These are phyloP conservation scores for Dictyostelium brefeldianum DNA, from an alignment of 78 protist species.

Conservation along the genomic window DNA sequence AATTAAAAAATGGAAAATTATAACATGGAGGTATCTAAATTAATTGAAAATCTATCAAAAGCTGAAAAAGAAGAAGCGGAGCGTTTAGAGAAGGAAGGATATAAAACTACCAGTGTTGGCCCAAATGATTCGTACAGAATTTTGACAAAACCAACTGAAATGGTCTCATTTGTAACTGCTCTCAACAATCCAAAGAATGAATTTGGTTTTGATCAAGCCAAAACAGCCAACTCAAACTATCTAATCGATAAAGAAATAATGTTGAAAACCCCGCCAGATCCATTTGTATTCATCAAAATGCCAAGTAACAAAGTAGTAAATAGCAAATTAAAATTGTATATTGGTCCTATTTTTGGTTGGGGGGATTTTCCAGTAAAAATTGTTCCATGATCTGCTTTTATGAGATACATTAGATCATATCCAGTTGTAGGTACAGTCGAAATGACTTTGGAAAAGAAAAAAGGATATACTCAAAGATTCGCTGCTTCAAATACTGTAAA, in stretches of 20 bases:
- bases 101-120: too few relatives aligned
- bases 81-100: too few relatives aligned
- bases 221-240: too few relatives aligned
- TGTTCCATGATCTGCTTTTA: constrained; percentile 5
- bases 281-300: neutral
- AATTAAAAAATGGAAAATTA: too few relatives aligned
- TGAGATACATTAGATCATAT: constrained; percentile 12
- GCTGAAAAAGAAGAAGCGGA: too few relatives aligned
- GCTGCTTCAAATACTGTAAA: neutral
- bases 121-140: too few relatives aligned
- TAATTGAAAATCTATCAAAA: too few relatives aligned
- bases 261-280: constrained; percentile 11
- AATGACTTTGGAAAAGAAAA: neutral
- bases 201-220: too few relatives aligned
- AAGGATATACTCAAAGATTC: neutral
- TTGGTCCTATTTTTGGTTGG: neutral
- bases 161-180: too few relatives aligned
- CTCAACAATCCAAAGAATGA: too few relatives aligned
- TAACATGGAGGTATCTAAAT: too few relatives aligned
- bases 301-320: neutral
- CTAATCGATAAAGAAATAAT: neutral
- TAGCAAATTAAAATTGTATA: neutral
- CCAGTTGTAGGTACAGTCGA: constrained; percentile 5
- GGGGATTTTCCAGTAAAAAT: neutral
- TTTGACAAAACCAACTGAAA: too few relatives aligned